Percentiles rank a stretch among this genome's conserved stretches.
These are phyloP conservation scores for Myxozyma sirexii DNA, from an alignment of 805 yeast genomes.

Conservation along the genomic window DNA sequence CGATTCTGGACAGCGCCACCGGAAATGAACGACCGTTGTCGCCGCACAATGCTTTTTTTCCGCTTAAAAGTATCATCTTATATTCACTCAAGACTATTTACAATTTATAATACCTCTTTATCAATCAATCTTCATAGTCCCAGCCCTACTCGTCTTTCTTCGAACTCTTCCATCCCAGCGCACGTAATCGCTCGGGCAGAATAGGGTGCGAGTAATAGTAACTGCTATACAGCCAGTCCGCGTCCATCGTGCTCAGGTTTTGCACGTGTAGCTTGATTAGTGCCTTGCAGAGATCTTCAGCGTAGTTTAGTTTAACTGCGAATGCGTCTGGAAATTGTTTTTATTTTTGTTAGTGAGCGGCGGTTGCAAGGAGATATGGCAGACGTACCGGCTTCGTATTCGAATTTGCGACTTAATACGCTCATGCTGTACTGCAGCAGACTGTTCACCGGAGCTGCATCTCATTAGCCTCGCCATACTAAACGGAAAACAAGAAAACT, in stretches of 20 bases:
- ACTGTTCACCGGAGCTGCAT: slow-evolving; percentile 67
- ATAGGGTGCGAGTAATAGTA: slow-evolving; percentile 93
- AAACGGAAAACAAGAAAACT: background rate
- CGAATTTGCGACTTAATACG: slow-evolving; percentile 78
- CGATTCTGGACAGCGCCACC: too few relatives aligned
- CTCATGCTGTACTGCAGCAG: slow-evolving; percentile 67
- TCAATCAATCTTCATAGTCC: background rate
- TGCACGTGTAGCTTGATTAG: slow-evolving; percentile 76
- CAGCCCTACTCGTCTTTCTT: slow-evolving; percentile 27
- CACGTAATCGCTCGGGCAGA: slow-evolving; percentile 81
- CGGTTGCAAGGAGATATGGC: too few relatives aligned
- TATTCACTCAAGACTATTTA: too few relatives aligned
- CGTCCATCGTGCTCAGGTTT: slow-evolving; percentile 82
- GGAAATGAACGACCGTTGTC: too few relatives aligned
- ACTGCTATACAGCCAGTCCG: slow-evolving; percentile 86
- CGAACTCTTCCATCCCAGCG: slow-evolving; percentile 52
- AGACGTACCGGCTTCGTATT: slow-evolving; percentile 91
- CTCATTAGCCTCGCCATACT: background rate
- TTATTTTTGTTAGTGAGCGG: background rate
- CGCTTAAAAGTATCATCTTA: too few relatives aligned
- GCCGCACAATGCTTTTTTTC: too few relatives aligned
- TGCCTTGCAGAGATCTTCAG: slow-evolving; percentile 66
- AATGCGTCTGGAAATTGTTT: slow-evolving; percentile 28
- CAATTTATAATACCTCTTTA: too few relatives aligned
- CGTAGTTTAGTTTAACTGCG: slow-evolving; percentile 75